A percentile compares a stretch with the other conserved stretches of the same genome.
Evolutionary conservation across 208 protist genomes (phyloP).

Genomic region (Leptomonas pyrrhocoris): DNA sequence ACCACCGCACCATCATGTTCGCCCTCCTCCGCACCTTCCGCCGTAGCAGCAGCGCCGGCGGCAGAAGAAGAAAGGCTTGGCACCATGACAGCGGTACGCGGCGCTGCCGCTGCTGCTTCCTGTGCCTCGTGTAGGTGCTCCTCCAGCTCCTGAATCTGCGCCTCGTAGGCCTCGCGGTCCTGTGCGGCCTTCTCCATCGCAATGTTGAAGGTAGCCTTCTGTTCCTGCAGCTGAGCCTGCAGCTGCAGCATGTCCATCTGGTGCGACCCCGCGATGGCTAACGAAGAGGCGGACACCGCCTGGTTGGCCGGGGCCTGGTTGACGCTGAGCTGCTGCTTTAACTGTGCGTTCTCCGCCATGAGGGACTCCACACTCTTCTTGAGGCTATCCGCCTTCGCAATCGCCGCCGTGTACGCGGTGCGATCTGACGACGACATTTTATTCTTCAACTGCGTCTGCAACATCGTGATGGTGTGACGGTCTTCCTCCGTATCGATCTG

Average conservation of each 20-base stretch:
- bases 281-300: constrained; percentile 8
- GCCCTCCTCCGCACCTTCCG: constrained; percentile 10
- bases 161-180: constrained; percentile 34
- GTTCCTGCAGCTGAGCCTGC: constrained; percentile 33
- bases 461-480: constrained; percentile 38
- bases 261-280: constrained; percentile 29
- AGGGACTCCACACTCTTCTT: constrained; percentile 44
- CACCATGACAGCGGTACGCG: not conserved
- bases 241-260: constrained; percentile 33
- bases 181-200: constrained; percentile 36
- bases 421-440: constrained; percentile 37
- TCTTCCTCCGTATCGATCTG: constrained; percentile 41
- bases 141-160: constrained; percentile 48
- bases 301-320: not conserved
- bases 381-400: constrained; percentile 35
- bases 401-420: constrained; percentile 45
- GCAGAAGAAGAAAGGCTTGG: not conserved
- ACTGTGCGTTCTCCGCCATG: constrained; percentile 35
- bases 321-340: constrained; percentile 9
- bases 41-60: not conserved
- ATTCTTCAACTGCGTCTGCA: constrained; percentile 47
- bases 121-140: constrained; percentile 39
- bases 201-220: constrained; percentile 24
- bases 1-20: not conserved
- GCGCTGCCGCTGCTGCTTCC: constrained; percentile 15